A percentile compares a stretch with the other conserved stretches of the same genome.
Evolutionary conservation across 352 stramenopile genomes (phyloP).

Genomic region (Globisporangium echinulatum): DNA sequence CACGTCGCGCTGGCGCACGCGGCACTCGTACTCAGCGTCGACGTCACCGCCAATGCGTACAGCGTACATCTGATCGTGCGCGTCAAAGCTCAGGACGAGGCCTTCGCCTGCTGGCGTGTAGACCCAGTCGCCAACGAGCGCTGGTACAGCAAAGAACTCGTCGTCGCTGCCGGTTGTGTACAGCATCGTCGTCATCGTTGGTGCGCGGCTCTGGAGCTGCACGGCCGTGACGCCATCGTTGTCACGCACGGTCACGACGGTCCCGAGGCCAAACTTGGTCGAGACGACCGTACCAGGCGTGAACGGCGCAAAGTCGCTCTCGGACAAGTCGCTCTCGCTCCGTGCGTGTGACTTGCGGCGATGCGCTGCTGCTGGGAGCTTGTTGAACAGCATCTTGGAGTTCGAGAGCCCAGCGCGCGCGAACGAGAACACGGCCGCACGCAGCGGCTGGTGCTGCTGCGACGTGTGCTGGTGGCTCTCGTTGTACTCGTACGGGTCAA

Average conservation of each 20-base stretch:
- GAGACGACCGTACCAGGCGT: conserved; percentile 37
- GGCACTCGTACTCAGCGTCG: conserved; percentile 31
- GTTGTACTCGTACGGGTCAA: conserved; percentile 13
- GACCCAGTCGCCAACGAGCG: conserved; percentile 49
- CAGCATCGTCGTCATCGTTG: conserved; percentile 35
- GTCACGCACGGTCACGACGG: conserved; percentile 38
- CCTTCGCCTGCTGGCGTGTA: conserved; percentile 51
- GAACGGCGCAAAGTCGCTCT: conserved; percentile 34
- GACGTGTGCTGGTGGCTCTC: not conserved
- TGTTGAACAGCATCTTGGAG: conserved; percentile 48
- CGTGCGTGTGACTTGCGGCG: conserved; percentile 19
- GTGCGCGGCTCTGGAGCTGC: conserved; percentile 30
- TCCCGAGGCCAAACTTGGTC: conserved; percentile 59
- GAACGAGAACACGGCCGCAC: conserved; percentile 42
- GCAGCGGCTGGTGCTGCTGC: conserved; percentile 13
- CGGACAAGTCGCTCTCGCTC: conserved; percentile 38
- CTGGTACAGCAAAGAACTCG: conserved; percentile 45
- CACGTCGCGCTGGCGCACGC: conserved; percentile 33
- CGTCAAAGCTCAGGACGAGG: conserved; percentile 43
- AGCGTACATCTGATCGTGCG: conserved; percentile 42
- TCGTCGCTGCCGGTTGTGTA: conserved; percentile 31
- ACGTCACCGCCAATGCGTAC: conserved; percentile 32
- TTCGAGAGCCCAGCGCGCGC: conserved; percentile 35
- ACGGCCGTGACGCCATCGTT: conserved; percentile 49
- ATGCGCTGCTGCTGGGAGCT: conserved; percentile 11